These are phyloP conservation scores for Lithospermum erythrorhizon DNA, from an alignment of 257 asterid genomes.

Conservation along the genomic window DNA sequence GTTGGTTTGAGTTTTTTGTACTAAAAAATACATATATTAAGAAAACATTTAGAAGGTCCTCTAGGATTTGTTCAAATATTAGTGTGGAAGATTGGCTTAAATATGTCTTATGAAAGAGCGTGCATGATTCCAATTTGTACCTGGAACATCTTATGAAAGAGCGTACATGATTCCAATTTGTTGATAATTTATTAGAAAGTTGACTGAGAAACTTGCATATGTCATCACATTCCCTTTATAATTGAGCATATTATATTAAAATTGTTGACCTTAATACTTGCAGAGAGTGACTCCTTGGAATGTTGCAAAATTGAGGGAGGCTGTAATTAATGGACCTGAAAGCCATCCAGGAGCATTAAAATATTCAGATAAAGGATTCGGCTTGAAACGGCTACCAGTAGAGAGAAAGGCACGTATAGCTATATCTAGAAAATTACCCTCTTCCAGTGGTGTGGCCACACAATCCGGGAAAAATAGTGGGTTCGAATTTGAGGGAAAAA, in stretches of 20 bases:
- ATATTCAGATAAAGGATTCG: conserved; percentile 57
- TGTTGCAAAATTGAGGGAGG: conserved; percentile 62
- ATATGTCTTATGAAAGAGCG: background rate
- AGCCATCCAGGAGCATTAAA: conserved; percentile 78
- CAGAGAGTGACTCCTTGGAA: conserved; percentile 99
- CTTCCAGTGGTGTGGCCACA: conserved; percentile 63
- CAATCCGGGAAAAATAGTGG: conserved; percentile 52
- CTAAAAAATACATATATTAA: too few species aligned
- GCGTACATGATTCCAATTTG: background rate
- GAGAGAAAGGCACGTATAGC: conserved; percentile 42
- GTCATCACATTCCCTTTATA: background rate
- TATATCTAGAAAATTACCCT: conserved; percentile 68
- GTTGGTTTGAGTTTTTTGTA: background rate
- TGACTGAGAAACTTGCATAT: background rate
- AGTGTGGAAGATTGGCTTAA: too few species aligned
- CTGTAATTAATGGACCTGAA: conserved; percentile 81
- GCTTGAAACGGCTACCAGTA: conserved; percentile 38
- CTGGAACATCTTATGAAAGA: background rate
- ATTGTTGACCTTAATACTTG: conserved; percentile 9
- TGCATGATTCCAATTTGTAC: background rate
- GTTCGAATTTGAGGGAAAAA: conserved; percentile 76
- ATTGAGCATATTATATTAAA: background rate
- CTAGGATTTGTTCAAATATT: background rate
- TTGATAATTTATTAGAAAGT: background rate
- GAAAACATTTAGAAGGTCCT: background rate